A percentile compares a stretch with the other conserved stretches of the same genome.
phyloP scores from a whole-genome alignment of 2,329 filamentous ascomycete genomes.

The Trichoderma atrobrunneum region DNA sequence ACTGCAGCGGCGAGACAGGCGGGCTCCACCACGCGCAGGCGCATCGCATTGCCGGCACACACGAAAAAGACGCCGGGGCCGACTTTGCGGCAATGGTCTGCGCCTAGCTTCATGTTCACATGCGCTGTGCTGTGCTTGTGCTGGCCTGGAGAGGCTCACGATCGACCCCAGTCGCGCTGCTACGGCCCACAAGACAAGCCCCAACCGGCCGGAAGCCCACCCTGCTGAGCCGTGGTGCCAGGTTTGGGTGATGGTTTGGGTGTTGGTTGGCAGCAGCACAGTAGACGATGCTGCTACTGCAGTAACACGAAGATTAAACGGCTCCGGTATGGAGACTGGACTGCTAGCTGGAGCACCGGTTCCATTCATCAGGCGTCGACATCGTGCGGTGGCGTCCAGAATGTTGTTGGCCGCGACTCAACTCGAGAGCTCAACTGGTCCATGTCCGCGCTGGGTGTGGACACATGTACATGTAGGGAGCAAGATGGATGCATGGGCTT shows the following conservation, averaged over 20 bases:
- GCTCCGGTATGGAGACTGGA: neutral
- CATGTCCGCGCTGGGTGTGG: neutral
- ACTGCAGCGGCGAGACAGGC: neutral
- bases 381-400: neutral
- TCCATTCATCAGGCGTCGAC: neutral
- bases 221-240: neutral
- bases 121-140: neutral
- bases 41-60: slow-evolving; percentile 7
- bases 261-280: neutral
- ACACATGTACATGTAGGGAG: neutral
- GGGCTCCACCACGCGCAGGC: slow-evolving; percentile 3
- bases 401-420: neutral
- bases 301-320: neutral
- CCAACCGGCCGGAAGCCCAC: slow-evolving; percentile 8
- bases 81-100: neutral
- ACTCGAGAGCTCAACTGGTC: neutral
- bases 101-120: neutral
- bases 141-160: neutral
- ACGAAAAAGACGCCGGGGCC: neutral
- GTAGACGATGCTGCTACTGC: neutral
- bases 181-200: neutral
- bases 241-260: neutral
- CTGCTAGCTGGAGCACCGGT: neutral
- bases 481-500: neutral
- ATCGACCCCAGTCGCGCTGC: neutral